Base-by-base conservation (phyloP, 805 yeast species). In the Cyberlindnera xishuangbannaensis region DNA sequence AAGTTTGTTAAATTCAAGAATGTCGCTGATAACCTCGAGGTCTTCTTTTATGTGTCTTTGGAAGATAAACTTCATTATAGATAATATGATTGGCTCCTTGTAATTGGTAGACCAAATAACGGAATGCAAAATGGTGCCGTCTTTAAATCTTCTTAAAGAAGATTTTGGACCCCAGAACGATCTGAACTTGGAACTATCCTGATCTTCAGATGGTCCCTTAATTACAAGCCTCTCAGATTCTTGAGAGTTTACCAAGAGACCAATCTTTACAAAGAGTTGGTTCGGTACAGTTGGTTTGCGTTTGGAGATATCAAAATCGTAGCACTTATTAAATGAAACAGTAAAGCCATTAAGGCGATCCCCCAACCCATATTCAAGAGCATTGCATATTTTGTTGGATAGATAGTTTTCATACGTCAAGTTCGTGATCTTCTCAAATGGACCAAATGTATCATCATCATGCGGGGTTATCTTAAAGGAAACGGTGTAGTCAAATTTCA, bases 151-250 rank as follows among this genome's bases (percentile, higher is more conserved):
- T 65, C 99, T 76, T 36, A 92, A 66, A 11, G 92, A 84, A 0
- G 95, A 77, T 44, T 75, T 80, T 8, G 71, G 52, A 9, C 97
- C 97, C 99, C 99, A 92, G 53, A 92, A 88, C 6, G 73, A 62
- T 45, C 83, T 74, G 63, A 92, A 92, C 34, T 70, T 67, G 6
- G 71, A 62, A n/a, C 78, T 73, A 18, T 62, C 74, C 12, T 69
- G 76, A 17, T 55, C 40, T 20, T 75, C 82, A 25, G 72, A 68
- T 8, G 97, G 97, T 2, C 97, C 97, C 50, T 77, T 84, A 2
- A 95, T 84, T 2, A 92, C 85, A 28, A 84, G 61, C 58, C 79
- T 83, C 47, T 87, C 96, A 40, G 81, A 67, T 50, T 81, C 85
- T 7, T 69, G 72, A 6, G 92, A 66, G 50, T 88, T 76, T 10